Evolutionary conservation across 169 alveolate genomes (phyloP).

Genomic region (Hepatocystis sp.): DNA sequence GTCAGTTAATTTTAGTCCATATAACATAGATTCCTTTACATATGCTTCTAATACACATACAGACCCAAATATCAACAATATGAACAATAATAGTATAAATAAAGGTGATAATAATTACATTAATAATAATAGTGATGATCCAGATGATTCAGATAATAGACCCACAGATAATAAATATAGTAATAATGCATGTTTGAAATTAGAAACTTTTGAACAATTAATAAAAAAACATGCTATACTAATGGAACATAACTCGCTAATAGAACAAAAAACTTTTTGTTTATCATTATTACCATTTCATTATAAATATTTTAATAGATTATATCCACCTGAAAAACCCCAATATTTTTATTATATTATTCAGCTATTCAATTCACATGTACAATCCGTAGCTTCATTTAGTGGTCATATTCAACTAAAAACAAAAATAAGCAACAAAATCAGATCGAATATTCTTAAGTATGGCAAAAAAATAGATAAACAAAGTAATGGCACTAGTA

Average conservation of each 20-base stretch:
- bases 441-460: neutral
- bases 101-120: no score
- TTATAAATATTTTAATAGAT: slow-evolving; percentile 61
- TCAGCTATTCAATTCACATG: slow-evolving; percentile 71
- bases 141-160: slow-evolving; percentile 1
- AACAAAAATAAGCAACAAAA: slow-evolving; percentile 5
- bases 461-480: slow-evolving; percentile 3
- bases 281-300: slow-evolving; percentile 72
- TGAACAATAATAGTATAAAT: no score
- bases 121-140: slow-evolving; percentile 7
- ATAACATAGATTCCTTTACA: slow-evolving; percentile 73
- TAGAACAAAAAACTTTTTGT: slow-evolving; percentile 63
- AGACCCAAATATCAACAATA: no score
- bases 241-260: slow-evolving; percentile 43
- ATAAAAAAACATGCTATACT: slow-evolving; percentile 58
- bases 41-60: slow-evolving; percentile 20
- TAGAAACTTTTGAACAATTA: slow-evolving; percentile 60
- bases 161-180: no score
- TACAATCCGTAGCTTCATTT: slow-evolving; percentile 69
- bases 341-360: slow-evolving; percentile 55
- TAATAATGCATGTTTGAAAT: no score
- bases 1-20: slow-evolving; percentile 58
- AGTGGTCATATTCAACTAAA: slow-evolving; percentile 61
- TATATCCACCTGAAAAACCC: slow-evolving; percentile 40
- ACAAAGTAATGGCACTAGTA: slow-evolving; percentile 22